Evolutionary conservation across 1,139 yeast genomes (phyloP).

Genomic region (Pneumocystis wakefieldiae): DNA sequence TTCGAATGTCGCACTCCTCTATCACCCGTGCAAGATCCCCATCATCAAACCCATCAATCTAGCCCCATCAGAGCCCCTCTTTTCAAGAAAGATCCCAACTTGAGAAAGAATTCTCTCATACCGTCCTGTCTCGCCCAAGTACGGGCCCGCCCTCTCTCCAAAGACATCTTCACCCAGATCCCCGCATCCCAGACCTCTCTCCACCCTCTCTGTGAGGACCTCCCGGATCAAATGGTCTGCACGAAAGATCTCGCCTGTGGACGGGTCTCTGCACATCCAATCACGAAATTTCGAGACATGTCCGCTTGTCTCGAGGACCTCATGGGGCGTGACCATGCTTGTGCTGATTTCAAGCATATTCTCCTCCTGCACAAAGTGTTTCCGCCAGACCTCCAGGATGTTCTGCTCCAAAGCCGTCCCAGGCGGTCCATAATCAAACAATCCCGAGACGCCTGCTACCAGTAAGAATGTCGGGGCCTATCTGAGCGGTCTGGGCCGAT

Average conservation of each 20-base stretch:
- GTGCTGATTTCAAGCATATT: constrained; percentile 98
- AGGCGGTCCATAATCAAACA: constrained; percentile 98
- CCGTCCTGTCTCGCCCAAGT: constrained; percentile 33
- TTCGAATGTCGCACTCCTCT: constrained; percentile 61
- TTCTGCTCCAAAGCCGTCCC: constrained; percentile 98
- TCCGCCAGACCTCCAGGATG: constrained; percentile 88
- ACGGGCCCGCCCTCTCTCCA: constrained; percentile 33
- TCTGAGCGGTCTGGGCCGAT: not conserved
- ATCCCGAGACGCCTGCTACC: constrained; percentile 70
- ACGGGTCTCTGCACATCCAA: constrained; percentile 95
- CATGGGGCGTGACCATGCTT: constrained; percentile 94
- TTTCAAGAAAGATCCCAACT: not conserved
- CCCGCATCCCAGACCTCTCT: constrained; percentile 76
- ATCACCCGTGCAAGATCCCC: constrained; percentile 81
- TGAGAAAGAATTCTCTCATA: constrained; percentile 71
- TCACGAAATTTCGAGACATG: constrained; percentile 98
- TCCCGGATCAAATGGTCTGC: constrained; percentile 98
- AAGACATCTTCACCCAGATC: constrained; percentile 52
- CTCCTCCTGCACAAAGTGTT: constrained; percentile 92
- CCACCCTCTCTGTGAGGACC: constrained; percentile 84
- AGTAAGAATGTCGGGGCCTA: not conserved
- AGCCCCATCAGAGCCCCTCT: constrained; percentile 21
- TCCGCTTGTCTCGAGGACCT: constrained; percentile 94
- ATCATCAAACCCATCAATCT: constrained; percentile 88
- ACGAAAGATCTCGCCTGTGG: constrained; percentile 95